A percentile compares a stretch with the other conserved stretches of the same genome.
Evolutionary conservation across 2,329 filamentous ascomycete genomes (phyloP).

Genomic region (Aspergillus melleus): DNA sequence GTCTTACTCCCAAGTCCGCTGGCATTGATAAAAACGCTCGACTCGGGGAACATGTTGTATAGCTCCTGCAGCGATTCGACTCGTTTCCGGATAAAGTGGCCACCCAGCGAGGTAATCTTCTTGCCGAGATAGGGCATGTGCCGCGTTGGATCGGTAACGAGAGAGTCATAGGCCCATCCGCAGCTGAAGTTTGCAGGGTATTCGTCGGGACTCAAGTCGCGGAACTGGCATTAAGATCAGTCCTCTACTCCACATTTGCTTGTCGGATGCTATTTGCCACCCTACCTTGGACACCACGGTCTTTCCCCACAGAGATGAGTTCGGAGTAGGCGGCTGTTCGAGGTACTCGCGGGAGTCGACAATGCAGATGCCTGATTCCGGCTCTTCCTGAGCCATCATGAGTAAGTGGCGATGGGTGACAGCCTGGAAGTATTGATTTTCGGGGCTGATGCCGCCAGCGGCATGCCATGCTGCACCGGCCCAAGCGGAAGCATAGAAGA

Average conservation of each 20-base stretch:
- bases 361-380: constrained; percentile 35
- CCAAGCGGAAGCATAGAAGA: constrained; percentile 41
- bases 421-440: constrained; percentile 38
- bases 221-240: constrained; percentile 29
- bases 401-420: constrained; percentile 36
- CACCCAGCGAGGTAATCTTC: constrained; percentile 32
- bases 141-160: constrained; percentile 39
- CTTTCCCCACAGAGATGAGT: constrained; percentile 38
- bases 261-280: background rate
- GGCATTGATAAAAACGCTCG: constrained; percentile 40
- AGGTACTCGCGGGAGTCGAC: constrained; percentile 38
- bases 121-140: constrained; percentile 38
- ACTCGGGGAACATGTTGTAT: constrained; percentile 37
- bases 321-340: constrained; percentile 31
- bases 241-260: background rate
- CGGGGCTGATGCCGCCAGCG: constrained; percentile 35
- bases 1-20: constrained; percentile 38
- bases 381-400: constrained; percentile 36
- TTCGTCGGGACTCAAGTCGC: constrained; percentile 30
- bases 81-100: constrained; percentile 34
- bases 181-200: constrained; percentile 35
- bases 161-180: constrained; percentile 38
- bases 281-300: constrained; percentile 36
- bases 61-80: constrained; percentile 36
- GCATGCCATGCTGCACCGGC: constrained; percentile 43